Base-by-base conservation (phyloP, 768 basidiomycete genomes). In the Boletus reticuloceps region DNA sequence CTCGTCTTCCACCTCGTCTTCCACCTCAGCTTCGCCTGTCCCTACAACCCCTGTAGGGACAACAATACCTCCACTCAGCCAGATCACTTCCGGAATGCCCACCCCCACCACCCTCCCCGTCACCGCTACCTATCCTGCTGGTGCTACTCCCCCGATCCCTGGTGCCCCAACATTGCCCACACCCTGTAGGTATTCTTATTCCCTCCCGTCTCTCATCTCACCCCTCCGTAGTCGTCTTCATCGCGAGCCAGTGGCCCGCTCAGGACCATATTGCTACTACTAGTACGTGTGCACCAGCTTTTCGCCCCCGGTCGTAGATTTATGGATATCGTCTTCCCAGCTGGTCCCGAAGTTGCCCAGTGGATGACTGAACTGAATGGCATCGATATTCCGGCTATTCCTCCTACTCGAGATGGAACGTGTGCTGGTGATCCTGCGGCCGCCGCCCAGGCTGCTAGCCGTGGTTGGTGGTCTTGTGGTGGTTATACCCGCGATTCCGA, bases 381-480 rank as follows among this genome's bases (percentile, higher is more conserved):
- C 2, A 77, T 76, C 54, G 50, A 84, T 56, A 88, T 94, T 55
- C 93, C 93, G 1, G 62, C 83, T 55, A 61, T 88, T 22, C n/a
- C 67, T 9, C 82, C 82, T 6, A 93, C 88, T 0, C 64, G 62
- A 4, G 83, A 90, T 55, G 88, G 88, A n/a, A 80, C 84, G 2
- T 94, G 92, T 68, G 73, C 61, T 13, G 77, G 77, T 47, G 82
- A 90, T 61, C 77, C 85, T 22, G 67, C 63, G 8, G 81, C 82
- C 5, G 82, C 81, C 6, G 74, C 80, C 0, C 69, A 86, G 42
- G 82, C 85, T 34, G 73, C 79, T n/a, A 69, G 69, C 43, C 82
- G 82, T 60, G 91, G 91, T 42, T 95, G 92, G 92, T 95, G 92
- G 92, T 90, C 93, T 29, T 95, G 92, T 63, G 89, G 91, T 64